Percentiles rank a stretch among this genome's conserved stretches.
Evolutionary conservation across 2,329 filamentous ascomycete species (phyloP).

Genomic region (Sarocladium strictum): DNA sequence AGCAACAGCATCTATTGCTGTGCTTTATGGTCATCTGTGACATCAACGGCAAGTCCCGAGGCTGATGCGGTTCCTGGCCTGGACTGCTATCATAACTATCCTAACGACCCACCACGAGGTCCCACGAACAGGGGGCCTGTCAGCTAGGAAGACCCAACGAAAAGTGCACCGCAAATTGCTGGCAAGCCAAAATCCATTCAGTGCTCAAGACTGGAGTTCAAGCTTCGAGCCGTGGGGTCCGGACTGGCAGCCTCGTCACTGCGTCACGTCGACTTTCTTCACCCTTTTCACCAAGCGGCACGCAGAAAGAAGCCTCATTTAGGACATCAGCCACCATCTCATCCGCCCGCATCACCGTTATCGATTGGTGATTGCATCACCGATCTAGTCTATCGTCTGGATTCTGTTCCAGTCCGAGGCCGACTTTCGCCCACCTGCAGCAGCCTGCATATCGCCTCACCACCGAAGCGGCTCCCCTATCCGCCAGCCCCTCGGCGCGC

Average conservation of each 20-base stretch:
- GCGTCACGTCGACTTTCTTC: neutral
- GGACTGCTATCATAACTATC: neutral
- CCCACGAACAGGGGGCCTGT: conserved; percentile 1
- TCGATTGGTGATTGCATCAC: too few relatives aligned
- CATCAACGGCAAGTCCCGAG: neutral
- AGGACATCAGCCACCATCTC: neutral
- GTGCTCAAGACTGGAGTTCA: neutral
- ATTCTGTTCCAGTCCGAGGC: conserved; percentile 1
- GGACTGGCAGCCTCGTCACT: neutral
- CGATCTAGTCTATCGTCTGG: too few relatives aligned
- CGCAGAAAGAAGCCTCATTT: neutral
- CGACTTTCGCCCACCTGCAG: neutral
- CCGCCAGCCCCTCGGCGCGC: conserved; percentile 6
- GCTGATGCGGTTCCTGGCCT: neutral
- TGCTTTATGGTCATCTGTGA: neutral
- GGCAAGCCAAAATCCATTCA: neutral
- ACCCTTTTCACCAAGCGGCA: conserved; percentile 1
- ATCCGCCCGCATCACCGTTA: neutral
- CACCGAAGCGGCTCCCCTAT: conserved; percentile 3
- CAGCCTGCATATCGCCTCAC: conserved; percentile 4
- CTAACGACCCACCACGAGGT: neutral
- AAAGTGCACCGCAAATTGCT: neutral
- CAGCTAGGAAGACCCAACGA: neutral
- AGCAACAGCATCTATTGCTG: too few relatives aligned
- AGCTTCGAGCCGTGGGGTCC: neutral